Percentiles rank a stretch among this genome's conserved stretches.
Evolutionary conservation across 768 basidiomycete genomes (phyloP).

Genomic region (Hemileccinum impolitum): DNA sequence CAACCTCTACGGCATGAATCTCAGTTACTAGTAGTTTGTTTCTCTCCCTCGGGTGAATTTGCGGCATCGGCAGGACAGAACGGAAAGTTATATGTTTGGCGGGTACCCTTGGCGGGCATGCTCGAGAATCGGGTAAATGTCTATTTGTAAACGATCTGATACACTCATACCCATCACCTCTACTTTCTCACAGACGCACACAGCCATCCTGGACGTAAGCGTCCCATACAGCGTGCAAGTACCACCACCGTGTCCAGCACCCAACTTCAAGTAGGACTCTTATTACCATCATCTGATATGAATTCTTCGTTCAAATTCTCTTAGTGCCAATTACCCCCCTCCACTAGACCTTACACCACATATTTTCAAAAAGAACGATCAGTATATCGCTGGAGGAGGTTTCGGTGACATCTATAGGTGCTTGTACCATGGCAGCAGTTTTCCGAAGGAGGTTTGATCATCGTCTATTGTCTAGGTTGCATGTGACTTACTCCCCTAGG

Average conservation of each 20-base stretch:
- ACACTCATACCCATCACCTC: too few species aligned
- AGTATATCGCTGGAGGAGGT: conserved; percentile 1
- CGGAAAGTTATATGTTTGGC: not conserved
- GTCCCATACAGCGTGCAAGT: too few species aligned
- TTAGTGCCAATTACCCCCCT: not conserved
- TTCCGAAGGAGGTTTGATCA: conserved; percentile 3
- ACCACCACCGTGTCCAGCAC: too few species aligned
- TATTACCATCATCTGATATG: too few species aligned
- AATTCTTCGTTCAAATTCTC: too few species aligned
- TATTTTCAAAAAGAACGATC: not conserved
- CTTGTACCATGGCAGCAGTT: not conserved
- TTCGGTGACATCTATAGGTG: conserved; percentile 7
- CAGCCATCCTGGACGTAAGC: too few species aligned
- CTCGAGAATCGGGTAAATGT: too few species aligned
- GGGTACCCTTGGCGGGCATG: not conserved
- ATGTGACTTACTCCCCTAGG: conserved; percentile 1
- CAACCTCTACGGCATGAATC: too few species aligned
- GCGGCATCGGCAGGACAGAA: not conserved
- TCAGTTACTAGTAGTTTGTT: not conserved
- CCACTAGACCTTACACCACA: conserved; percentile 7
- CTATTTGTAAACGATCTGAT: too few species aligned
- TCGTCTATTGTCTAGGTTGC: not conserved
- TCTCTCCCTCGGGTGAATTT: conserved; percentile 8
- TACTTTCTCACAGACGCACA: too few species aligned
- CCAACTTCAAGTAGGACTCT: too few species aligned